Percentiles rank a stretch among this genome's conserved stretches.
phyloP scores from a whole-genome alignment of 2,329 filamentous ascomycete genomes.

The Apiospora rasikravindrae region DNA sequence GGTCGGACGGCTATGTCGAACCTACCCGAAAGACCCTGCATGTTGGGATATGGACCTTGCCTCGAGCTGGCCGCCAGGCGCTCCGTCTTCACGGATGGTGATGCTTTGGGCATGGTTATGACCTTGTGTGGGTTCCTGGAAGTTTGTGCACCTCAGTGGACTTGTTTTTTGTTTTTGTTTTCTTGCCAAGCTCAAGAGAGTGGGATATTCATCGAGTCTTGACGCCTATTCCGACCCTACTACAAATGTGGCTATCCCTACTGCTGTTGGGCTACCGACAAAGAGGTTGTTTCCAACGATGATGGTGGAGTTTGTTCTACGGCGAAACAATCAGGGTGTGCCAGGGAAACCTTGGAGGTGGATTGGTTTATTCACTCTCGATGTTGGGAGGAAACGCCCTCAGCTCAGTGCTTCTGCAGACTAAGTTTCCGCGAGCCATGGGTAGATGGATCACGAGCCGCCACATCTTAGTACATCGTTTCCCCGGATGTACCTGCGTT shows the following conservation, averaged over 20 bases:
- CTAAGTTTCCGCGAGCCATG: background rate
- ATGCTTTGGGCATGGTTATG: background rate
- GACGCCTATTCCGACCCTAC: background rate
- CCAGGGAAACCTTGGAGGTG: background rate
- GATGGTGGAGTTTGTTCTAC: background rate
- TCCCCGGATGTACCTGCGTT: background rate
- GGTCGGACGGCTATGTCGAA: background rate
- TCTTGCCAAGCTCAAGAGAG: background rate
- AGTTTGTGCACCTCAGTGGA: background rate
- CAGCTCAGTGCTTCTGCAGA: background rate
- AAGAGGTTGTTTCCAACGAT: background rate
- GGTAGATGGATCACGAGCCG: background rate
- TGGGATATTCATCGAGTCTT: background rate
- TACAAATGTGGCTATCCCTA: background rate
- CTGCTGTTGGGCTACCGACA: background rate
- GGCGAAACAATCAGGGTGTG: background rate
- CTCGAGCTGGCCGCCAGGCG: background rate
- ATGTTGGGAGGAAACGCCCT: background rate
- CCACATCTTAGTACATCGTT: background rate
- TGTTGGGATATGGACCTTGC: background rate
- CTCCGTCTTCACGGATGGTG: background rate
- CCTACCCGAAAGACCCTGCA: background rate
- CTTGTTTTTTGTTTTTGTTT: background rate
- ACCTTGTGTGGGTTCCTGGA: background rate
- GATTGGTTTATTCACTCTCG: background rate